Conservation (phyloP, 352 stramenopile genomes). For the Achlya hypogyna region DNA sequence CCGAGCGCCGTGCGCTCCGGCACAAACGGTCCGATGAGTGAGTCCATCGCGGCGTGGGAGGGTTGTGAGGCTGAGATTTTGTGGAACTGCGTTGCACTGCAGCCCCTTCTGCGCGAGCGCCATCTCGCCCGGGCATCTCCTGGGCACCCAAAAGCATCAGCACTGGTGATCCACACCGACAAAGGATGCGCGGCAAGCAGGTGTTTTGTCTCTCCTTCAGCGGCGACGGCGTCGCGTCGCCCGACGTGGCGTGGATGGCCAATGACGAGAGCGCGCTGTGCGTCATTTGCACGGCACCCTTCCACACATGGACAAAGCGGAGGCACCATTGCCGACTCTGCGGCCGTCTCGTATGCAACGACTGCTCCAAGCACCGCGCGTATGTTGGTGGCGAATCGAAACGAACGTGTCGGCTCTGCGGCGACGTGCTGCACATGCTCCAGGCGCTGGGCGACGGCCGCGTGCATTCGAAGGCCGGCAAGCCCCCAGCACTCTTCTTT, state of each 20-base stretch:
- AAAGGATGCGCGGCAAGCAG: background rate
- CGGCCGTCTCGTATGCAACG: conserved; percentile 16
- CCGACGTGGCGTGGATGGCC: conserved; percentile 14
- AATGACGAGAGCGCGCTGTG: conserved; percentile 13
- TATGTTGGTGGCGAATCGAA: background rate
- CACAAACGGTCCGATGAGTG: background rate
- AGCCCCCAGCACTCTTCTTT: background rate
- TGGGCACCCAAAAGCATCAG: background rate
- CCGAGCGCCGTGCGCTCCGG: too few species aligned
- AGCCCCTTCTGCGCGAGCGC: background rate
- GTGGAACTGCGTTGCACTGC: background rate
- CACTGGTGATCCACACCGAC: background rate
- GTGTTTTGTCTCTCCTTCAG: conserved; percentile 13
- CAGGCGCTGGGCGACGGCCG: conserved; percentile 13
- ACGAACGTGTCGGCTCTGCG: conserved; percentile 11
- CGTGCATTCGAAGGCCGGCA: conserved; percentile 5
- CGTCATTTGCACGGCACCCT: conserved; percentile 12
- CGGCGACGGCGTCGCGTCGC: background rate
- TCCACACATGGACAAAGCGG: conserved; percentile 11
- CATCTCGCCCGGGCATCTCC: background rate
- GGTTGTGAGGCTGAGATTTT: background rate
- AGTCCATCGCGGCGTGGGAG: too few species aligned
- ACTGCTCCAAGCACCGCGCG: background rate
- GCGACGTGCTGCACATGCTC: conserved; percentile 1
- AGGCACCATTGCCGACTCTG: conserved; percentile 19